Evolutionary conservation across 116 monocot species (phyloP).

Genomic region (Thalassia testudinum): DNA sequence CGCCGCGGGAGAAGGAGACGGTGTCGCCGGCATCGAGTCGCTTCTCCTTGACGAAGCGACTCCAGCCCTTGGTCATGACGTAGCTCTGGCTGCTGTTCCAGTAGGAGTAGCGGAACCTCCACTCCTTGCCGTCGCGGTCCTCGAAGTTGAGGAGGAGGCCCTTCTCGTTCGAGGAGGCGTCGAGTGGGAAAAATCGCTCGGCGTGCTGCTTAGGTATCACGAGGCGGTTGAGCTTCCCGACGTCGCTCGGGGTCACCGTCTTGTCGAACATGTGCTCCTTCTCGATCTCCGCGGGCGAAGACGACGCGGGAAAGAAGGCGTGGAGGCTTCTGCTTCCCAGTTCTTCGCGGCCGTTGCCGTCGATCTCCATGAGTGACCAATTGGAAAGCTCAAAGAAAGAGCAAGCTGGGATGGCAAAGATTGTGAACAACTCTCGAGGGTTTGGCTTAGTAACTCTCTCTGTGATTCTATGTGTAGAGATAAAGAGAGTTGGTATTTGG

Average conservation of each 20-base stretch:
- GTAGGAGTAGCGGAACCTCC: slow-evolving; percentile 47
- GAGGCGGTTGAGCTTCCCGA: slow-evolving; percentile 30
- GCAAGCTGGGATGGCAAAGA: too few relatives aligned
- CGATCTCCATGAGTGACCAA: too few relatives aligned
- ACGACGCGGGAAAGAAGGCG: too few relatives aligned
- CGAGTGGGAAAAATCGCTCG: slow-evolving; percentile 22
- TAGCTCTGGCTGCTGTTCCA: slow-evolving; percentile 73
- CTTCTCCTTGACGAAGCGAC: slow-evolving; percentile 48
- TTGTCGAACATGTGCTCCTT: slow-evolving; percentile 24
- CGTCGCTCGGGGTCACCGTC: slow-evolving; percentile 30
- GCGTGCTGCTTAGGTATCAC: slow-evolving; percentile 31
- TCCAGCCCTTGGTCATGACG: slow-evolving; percentile 55
- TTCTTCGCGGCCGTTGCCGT: too few relatives aligned
- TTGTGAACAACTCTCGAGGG: too few relatives aligned
- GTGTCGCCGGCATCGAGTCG: slow-evolving; percentile 30
- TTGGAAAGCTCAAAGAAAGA: too few relatives aligned
- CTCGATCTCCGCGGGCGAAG: too few relatives aligned
- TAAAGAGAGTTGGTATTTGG: too few relatives aligned
- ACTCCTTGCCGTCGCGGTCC: slow-evolving; percentile 18
- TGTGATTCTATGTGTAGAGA: too few relatives aligned
- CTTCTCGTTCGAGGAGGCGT: slow-evolving; percentile 5
- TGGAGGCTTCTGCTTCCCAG: too few relatives aligned
- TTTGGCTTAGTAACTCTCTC: too few relatives aligned
- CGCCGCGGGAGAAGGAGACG: slow-evolving; percentile 24
- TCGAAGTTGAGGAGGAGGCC: slow-evolving; percentile 25